Conservation (phyloP, 257 asterid genomes). For the Nicotiana benthamiana region DNA sequence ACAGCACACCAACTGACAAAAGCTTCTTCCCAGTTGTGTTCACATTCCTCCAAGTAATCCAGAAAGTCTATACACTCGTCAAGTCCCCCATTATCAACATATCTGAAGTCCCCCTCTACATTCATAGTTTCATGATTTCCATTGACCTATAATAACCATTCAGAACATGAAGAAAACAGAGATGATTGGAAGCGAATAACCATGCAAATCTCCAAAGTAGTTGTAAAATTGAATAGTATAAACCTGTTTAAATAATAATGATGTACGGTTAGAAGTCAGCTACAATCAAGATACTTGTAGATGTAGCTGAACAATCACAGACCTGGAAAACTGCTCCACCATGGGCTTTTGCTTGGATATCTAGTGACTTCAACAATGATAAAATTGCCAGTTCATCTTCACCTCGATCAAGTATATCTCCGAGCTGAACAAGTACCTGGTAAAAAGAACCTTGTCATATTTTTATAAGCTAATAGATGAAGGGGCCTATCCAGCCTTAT, state of each 20-base stretch:
- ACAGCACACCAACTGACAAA: constrained; percentile 61
- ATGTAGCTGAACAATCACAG: background rate
- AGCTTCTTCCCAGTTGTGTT: constrained; percentile 84
- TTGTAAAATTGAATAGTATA: background rate
- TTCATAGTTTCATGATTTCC: constrained; percentile 99
- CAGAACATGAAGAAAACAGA: background rate
- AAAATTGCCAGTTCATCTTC: constrained; percentile 93
- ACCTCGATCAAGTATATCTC: constrained; percentile 94
- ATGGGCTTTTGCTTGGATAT: constrained; percentile 74
- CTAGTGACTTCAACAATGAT: constrained; percentile 67
- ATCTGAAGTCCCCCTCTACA: constrained; percentile 88
- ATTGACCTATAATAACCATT: constrained; percentile 46
- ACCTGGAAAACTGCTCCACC: constrained; percentile 99
- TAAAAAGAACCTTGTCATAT: background rate
- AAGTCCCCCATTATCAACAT: constrained; percentile 69
- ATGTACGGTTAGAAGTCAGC: background rate
- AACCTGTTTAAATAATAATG: background rate
- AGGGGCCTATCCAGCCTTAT: too few relatives aligned
- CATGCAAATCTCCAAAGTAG: background rate
- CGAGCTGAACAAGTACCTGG: constrained; percentile 86
- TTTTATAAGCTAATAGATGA: background rate
- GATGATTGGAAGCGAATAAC: background rate
- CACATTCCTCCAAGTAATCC: constrained; percentile 62
- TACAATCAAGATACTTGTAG: background rate
- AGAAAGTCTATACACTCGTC: constrained; percentile 77